Evolutionary conservation across 164 flowering plant species (phyloP), one percentile per base, ranked within the genome.

Genomic region (Saururus chinensis): DNA sequence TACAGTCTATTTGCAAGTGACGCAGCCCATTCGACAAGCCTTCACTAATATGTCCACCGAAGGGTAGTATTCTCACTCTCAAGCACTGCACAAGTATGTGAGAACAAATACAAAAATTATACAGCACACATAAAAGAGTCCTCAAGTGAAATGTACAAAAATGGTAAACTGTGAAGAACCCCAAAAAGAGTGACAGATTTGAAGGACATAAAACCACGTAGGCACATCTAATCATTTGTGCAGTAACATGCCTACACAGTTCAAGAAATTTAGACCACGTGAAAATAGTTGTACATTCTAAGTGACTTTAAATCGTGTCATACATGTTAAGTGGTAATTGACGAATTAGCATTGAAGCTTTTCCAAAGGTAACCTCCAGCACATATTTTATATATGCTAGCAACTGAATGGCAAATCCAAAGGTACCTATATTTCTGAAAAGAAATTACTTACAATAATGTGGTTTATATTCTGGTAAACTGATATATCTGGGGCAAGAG

Each of bases 401-500:
- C 2, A 2, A 49, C 2, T 53, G 7, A 53, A 20, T 9, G 23
- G 23, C 56, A 21, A 53, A n/a, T 1, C 23, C 17, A 53, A n/a
- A 19, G 49, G 11, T 45, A 45, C 49, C 17, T 45, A 21, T 6
- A 13, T 21, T 54, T 10, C 25, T 12, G 26, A 54, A 7, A 12
- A 53, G 23, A 10, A 56, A 41, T 41, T 13, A 71, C 67, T 64
- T 61, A 71, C 74, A 30, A 11, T 54, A 5, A 55, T 45, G 24
- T 53, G 71, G 71, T 23, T 21, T 26, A 51, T 55, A 53, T 61
- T 68, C 74, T 21, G 96, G 96, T 69, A 89, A 63, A 74, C 86
- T 81, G 67, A 89, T 73, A 61, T 86, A 86, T 21, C 68, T 67
- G 13, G 93, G 96, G 64, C 93, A 87, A 24, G 85, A 79, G 40